Base-by-base conservation (phyloP, 345 rosid species). In the Salix arbutifolia region DNA sequence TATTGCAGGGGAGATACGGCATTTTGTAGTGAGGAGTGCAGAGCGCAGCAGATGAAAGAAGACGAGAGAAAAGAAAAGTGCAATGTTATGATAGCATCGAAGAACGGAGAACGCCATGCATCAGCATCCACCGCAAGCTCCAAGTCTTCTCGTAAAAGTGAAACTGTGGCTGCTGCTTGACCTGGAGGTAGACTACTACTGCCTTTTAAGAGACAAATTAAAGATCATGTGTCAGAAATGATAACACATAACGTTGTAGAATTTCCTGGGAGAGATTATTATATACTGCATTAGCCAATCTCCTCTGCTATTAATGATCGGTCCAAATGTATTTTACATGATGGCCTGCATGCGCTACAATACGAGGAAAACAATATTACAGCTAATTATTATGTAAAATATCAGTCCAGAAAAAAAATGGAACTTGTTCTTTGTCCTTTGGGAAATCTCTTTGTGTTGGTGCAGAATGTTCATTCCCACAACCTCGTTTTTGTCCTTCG, bases 11-110 rank as follows among this genome's bases (percentile, higher is more conserved):
- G 98, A 58, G 94, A 94, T 64, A 80, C 89, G 52, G 98, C 94
- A 19, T 94, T 94, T 86, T 94, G 98, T 73, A 90, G 97, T 73
- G 77, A 70, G 79, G 94, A 89, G 81, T 94, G 97, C 85, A 88
- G 98, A 85, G 98, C 89, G 71, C 75, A 87, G 67, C 90, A 86
- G 81, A 91, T 92, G 74, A 86, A 91, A 82, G 87, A 85, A 65
- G 97, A 94, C 74, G 90, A 89, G 83, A 80, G 76, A 76, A 85
- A 84, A 77, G 88, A 84, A 69, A 78, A 79, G 80, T 72, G 38
- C 62, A 74, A 70, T 69, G 69, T 46, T 28, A 74, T 71, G 35
- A 78, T 19, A n/a, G 42, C 65, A 35, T 17, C 83, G 23, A 77
- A 40, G 8, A 69, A 70, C 30, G 78, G 79, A 64, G 81, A 79